These are phyloP conservation scores for Elaeis oleifera DNA, from an alignment of 202 grass and related monocot species.

Conservation along the genomic window DNA sequence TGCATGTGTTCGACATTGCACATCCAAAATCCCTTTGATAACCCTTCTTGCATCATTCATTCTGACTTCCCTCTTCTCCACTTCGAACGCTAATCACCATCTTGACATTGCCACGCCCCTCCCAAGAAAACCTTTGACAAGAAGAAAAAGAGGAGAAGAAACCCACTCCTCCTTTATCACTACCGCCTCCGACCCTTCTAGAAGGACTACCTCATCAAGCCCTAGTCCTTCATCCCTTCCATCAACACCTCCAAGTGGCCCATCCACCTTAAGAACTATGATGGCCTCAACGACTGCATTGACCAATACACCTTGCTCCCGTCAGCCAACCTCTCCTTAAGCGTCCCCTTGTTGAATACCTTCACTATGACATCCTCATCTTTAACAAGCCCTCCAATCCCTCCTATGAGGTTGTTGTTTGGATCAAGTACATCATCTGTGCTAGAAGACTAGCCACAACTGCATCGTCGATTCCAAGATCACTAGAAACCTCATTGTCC, in stretches of 20 bases:
- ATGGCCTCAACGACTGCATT: conserved; percentile 57
- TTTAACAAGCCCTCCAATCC: conserved; percentile 86
- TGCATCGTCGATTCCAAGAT: conserved; percentile 83
- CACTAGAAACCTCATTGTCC: conserved; percentile 85
- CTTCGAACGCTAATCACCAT: conserved; percentile 11
- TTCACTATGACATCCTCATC: conserved; percentile 79
- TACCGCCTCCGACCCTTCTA: conserved; percentile 5
- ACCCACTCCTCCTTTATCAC: neutral
- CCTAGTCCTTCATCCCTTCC: conserved; percentile 37
- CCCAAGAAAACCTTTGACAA: conserved; percentile 15
- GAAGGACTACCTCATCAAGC: conserved; percentile 67
- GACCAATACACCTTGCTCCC: conserved; percentile 61
- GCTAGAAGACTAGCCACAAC: conserved; percentile 67
- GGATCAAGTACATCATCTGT: conserved; percentile 67
- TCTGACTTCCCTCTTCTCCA: no score
- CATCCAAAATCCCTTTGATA: no score
- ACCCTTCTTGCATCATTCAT: no score
- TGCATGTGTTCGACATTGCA: no score
- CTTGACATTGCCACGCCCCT: conserved; percentile 24
- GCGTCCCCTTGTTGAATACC: conserved; percentile 52
- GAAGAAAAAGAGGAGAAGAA: conserved; percentile 27
- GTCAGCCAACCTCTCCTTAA: conserved; percentile 50
- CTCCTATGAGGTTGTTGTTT: conserved; percentile 73
- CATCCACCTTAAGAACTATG: conserved; percentile 70
- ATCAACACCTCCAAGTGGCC: conserved; percentile 59